Percentiles rank a stretch among this genome's conserved stretches.
These are phyloP conservation scores for Flaveria robusta DNA, from an alignment of 129 eudicot species.

Conservation along the genomic window DNA sequence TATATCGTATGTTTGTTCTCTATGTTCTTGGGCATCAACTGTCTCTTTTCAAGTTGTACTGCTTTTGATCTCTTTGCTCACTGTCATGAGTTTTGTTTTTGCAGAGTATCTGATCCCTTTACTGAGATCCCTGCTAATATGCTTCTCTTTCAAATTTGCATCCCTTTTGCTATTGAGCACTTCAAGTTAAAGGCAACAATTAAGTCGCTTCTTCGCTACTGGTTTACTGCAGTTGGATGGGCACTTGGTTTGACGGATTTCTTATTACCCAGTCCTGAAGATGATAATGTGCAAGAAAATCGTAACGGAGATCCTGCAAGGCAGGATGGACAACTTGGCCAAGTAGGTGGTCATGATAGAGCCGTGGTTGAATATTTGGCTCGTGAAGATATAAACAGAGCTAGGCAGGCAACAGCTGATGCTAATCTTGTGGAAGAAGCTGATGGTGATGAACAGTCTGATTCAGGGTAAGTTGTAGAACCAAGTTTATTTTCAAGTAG, in stretches of 20 bases:
- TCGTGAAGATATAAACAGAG: conserved; percentile 40
- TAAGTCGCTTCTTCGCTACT: conserved; percentile 76
- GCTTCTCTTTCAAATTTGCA: conserved; percentile 95
- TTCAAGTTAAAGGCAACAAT: conserved; percentile 78
- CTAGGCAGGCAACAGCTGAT: conserved; percentile 15
- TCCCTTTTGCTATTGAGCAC: conserved; percentile 94
- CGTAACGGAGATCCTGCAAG: conserved; percentile 58
- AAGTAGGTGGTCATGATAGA: conserved; percentile 25
- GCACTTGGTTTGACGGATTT: conserved; percentile 78
- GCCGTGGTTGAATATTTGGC: conserved; percentile 16
- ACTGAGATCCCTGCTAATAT: conserved; percentile 94
- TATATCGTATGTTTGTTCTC: conserved; percentile 61
- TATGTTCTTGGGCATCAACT: conserved; percentile 1
- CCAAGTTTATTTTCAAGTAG: not conserved
- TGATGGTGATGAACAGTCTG: conserved; percentile 60
- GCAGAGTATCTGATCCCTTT: conserved; percentile 95
- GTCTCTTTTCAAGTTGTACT: conserved; percentile 13
- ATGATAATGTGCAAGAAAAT: conserved; percentile 56
- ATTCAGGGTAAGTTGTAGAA: conserved; percentile 57
- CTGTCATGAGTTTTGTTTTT: not conserved
- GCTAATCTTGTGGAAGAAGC: conserved; percentile 38
- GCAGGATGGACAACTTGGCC: conserved; percentile 22
- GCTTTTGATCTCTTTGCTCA: not conserved
- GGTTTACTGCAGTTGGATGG: conserved; percentile 93
- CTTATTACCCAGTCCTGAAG: conserved; percentile 77